These are phyloP conservation scores for Eudorina sp. DNA, from an alignment of 139 green algal genomes.

Conservation along the genomic window DNA sequence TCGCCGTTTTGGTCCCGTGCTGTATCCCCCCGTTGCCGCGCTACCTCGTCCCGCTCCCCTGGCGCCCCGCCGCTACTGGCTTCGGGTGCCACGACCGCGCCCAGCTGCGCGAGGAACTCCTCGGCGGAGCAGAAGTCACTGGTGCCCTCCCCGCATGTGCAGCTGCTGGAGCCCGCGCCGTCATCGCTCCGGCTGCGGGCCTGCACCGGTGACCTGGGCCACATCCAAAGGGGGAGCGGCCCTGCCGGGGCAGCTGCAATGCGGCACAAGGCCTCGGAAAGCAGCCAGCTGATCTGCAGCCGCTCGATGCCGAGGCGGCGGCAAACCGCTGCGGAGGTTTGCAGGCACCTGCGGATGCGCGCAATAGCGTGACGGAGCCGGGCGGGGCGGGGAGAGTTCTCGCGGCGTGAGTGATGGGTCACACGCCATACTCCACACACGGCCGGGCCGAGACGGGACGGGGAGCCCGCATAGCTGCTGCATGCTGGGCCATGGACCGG, in stretches of 20 bases:
- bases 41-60: too few species aligned
- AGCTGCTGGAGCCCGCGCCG: neutral
- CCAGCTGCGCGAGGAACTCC: constrained; percentile 27
- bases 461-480: too few species aligned
- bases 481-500: too few species aligned
- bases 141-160: neutral
- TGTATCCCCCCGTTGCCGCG: neutral
- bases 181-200: neutral
- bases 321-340: constrained; percentile 11
- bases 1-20: neutral
- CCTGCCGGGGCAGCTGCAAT: neutral
- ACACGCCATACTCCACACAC: too few species aligned
- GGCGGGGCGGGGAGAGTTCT: too few species aligned
- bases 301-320: neutral
- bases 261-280: constrained; percentile 23
- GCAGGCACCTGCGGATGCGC: constrained; percentile 20
- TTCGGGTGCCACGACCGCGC: neutral
- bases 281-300: constrained; percentile 20
- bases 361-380: neutral
- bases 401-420: too few species aligned
- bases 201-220: neutral
- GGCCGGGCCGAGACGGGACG: too few species aligned
- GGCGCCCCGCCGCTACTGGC: too few species aligned
- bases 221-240: constrained; percentile 24
- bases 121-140: too few species aligned